Evolutionary conservation across 345 rosid species (phyloP).

Genomic region (Moringa oleifera): DNA sequence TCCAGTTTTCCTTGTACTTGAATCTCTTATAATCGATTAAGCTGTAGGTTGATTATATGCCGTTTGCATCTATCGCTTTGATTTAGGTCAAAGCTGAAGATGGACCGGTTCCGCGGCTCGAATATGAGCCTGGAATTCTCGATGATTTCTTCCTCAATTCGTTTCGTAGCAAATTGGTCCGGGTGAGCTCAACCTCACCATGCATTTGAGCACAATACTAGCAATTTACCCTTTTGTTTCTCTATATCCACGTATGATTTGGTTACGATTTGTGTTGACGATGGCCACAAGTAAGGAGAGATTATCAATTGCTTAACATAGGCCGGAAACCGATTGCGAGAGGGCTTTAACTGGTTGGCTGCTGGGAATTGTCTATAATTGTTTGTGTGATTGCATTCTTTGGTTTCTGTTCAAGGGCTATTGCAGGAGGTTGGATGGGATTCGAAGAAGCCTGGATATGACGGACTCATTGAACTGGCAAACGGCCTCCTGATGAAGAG

Average conservation of each 20-base stretch:
- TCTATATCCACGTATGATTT: too few relatives aligned
- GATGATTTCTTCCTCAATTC: slow-evolving; percentile 57
- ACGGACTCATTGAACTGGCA: slow-evolving; percentile 73
- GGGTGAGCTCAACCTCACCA: slow-evolving; percentile 32
- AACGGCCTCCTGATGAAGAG: slow-evolving; percentile 59
- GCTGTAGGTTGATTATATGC: too few relatives aligned
- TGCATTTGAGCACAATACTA: background rate
- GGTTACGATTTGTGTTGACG: too few relatives aligned
- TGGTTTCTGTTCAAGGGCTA: slow-evolving; percentile 14
- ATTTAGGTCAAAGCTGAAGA: slow-evolving; percentile 27
- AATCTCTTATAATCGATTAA: background rate
- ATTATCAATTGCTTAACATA: too few relatives aligned
- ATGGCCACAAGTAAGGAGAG: background rate
- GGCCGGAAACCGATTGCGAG: background rate
- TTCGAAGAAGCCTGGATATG: slow-evolving; percentile 79
- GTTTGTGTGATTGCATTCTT: background rate
- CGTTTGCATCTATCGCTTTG: background rate
- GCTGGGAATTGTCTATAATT: background rate
- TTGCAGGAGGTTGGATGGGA: slow-evolving; percentile 93
- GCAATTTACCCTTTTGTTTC: too few relatives aligned
- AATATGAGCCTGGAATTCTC: slow-evolving; percentile 42
- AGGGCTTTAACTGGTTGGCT: too few relatives aligned
- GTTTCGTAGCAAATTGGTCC: slow-evolving; percentile 66
- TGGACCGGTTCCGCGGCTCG: slow-evolving; percentile 21
- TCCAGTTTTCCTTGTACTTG: too few relatives aligned